These are phyloP conservation scores for Krasilnikovozyma curviuscula DNA, from an alignment of 768 basidiomycete genomes.

Conservation along the genomic window DNA sequence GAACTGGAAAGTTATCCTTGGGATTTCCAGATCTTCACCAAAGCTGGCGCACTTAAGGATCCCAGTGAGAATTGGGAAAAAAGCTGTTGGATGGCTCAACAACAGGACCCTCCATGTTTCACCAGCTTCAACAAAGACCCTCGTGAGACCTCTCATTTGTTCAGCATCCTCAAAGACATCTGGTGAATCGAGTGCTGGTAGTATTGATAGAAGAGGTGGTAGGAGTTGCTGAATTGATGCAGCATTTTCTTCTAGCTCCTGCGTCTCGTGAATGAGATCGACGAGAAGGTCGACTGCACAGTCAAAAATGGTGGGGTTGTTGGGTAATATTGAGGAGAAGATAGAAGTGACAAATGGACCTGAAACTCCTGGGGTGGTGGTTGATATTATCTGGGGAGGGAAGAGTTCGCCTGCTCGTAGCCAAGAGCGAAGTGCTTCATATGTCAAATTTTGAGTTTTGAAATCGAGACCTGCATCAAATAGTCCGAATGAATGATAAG, in stretches of 20 bases:
- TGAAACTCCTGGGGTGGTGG: no score
- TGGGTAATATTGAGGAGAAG: constrained; percentile 65
- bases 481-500: neutral
- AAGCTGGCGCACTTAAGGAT: constrained; percentile 85
- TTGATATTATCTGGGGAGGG: constrained; percentile 40
- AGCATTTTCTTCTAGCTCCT: constrained; percentile 90
- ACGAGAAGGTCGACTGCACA: constrained; percentile 76
- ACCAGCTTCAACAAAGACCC: constrained; percentile 90
- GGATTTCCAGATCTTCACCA: constrained; percentile 70
- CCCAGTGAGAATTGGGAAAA: constrained; percentile 86
- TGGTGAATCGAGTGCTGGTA: constrained; percentile 35
- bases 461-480: constrained; percentile 49
- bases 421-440: constrained; percentile 74
- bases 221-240: constrained; percentile 69
- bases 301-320: constrained; percentile 75
- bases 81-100: constrained; percentile 71
- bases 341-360: no score
- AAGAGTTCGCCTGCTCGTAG: constrained; percentile 65
- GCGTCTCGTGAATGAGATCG: constrained; percentile 92
- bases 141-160: constrained; percentile 68
- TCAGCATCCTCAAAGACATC: constrained; percentile 59
- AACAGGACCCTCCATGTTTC: constrained; percentile 83
- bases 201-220: constrained; percentile 60
- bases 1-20: constrained; percentile 92
- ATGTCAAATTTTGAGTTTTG: constrained; percentile 57